Percentiles rank a stretch among this genome's conserved stretches.
Conservation (phyloP, 768 basidiomycete genomes). For the Leccinum rimulosum region DNA sequence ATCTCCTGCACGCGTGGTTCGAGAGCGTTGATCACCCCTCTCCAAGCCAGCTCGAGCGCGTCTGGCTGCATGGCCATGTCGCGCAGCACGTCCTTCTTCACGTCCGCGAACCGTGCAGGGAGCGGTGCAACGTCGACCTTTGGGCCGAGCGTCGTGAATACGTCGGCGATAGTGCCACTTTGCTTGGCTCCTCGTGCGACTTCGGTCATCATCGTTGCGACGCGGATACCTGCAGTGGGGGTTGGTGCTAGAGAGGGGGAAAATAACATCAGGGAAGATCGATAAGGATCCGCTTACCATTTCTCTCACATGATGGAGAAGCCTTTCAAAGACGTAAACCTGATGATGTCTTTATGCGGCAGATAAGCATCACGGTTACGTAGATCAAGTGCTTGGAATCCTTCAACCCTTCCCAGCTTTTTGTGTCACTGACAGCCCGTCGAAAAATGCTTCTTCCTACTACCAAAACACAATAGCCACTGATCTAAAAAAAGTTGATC, state of each 20-base stretch:
- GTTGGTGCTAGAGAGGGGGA: background rate
- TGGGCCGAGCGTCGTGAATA: slow-evolving; percentile 45
- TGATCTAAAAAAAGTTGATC: too few relatives aligned
- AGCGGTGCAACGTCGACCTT: slow-evolving; percentile 39
- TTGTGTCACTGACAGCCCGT: too few relatives aligned
- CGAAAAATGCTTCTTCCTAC: too few relatives aligned
- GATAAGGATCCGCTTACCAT: background rate
- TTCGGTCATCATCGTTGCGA: slow-evolving; percentile 13
- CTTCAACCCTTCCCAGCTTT: too few relatives aligned
- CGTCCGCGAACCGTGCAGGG: slow-evolving; percentile 53
- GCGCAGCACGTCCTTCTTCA: slow-evolving; percentile 56
- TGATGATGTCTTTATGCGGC: too few relatives aligned
- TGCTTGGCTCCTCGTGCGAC: slow-evolving; percentile 15
- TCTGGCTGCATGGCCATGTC: slow-evolving; percentile 28
- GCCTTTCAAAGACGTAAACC: too few relatives aligned
- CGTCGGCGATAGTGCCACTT: slow-evolving; percentile 43
- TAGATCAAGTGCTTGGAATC: too few relatives aligned
- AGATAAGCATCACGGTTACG: too few relatives aligned
- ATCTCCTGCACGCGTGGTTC: slow-evolving; percentile 48
- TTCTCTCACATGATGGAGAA: background rate
- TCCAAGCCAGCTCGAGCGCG: slow-evolving; percentile 50
- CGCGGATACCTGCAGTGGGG: background rate
- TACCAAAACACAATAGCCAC: too few relatives aligned
- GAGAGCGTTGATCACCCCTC: slow-evolving; percentile 50
- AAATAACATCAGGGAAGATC: background rate